Conservation (phyloP, 2,329 filamentous ascomycete species). For the Fusarium sp. region DNA sequence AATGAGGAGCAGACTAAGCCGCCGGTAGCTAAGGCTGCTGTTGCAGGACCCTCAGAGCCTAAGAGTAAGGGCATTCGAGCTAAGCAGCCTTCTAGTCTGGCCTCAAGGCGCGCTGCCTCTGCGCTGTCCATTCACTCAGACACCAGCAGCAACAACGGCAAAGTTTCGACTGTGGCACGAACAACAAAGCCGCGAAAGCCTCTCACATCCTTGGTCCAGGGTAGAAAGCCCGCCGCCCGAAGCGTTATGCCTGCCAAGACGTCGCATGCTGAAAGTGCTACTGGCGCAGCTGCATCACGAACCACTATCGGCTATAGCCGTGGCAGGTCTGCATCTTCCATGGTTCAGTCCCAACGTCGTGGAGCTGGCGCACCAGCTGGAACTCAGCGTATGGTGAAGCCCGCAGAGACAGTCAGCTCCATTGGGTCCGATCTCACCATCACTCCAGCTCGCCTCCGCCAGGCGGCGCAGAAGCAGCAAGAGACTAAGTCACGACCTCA, state of each 20-base stretch:
- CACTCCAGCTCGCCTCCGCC: constrained; percentile 60
- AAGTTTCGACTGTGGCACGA: constrained; percentile 13
- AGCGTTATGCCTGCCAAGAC: constrained; percentile 61
- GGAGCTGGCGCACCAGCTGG: constrained; percentile 28
- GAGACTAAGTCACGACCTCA: constrained; percentile 60
- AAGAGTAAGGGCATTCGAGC: constrained; percentile 24
- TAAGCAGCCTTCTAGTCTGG: constrained; percentile 51
- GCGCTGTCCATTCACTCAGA: constrained; percentile 62
- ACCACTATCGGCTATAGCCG: constrained; percentile 90
- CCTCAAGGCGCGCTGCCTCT: constrained; percentile 68
- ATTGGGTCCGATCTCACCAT: constrained; percentile 58
- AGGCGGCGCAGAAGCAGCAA: constrained; percentile 44
- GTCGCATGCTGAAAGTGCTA: constrained; percentile 69
- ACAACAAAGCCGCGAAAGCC: constrained; percentile 48
- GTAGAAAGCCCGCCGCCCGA: constrained; percentile 54
- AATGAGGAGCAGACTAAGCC: constrained; percentile 55
- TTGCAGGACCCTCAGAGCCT: not conserved
- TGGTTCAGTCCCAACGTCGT: constrained; percentile 56
- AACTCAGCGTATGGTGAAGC: constrained; percentile 36
- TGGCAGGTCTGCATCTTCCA: constrained; percentile 72
- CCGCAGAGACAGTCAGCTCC: constrained; percentile 30
- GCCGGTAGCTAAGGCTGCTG: constrained; percentile 9
- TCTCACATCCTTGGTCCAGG: constrained; percentile 52
- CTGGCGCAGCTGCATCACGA: constrained; percentile 78
- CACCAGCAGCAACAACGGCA: constrained; percentile 39